Evolutionary conservation across 2,329 filamentous ascomycete genomes (phyloP).

Genomic region (Aspergillus fructus): DNA sequence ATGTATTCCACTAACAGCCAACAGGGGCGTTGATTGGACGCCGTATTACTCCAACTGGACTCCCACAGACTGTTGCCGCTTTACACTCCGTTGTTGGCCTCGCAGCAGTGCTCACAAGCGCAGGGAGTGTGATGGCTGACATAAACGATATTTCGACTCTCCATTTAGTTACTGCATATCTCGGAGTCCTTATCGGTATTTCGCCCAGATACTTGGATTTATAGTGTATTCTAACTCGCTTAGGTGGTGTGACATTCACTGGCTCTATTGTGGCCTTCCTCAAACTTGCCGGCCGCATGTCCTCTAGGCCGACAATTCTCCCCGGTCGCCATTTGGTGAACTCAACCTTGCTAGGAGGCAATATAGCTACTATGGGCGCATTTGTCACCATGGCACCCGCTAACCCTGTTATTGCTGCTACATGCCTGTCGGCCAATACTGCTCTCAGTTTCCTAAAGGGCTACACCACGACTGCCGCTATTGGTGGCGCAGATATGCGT

Average conservation of each 20-base stretch:
- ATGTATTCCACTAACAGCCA: constrained; percentile 3
- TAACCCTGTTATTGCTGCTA: constrained; percentile 74
- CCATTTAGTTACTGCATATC: constrained; percentile 81
- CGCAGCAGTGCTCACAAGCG: constrained; percentile 82
- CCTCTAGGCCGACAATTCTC: constrained; percentile 70
- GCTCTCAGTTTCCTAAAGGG: constrained; percentile 80
- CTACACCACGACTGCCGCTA: constrained; percentile 82
- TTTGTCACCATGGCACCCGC: constrained; percentile 81
- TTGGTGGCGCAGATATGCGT: constrained; percentile 92
- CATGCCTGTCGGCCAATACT: constrained; percentile 73
- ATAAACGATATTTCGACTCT: constrained; percentile 70
- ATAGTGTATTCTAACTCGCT: constrained; percentile 3
- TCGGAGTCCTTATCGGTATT: constrained; percentile 75
- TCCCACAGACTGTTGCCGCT: constrained; percentile 86
- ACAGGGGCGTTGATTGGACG: constrained; percentile 73
- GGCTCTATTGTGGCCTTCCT: constrained; percentile 87
- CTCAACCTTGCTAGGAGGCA: constrained; percentile 69
- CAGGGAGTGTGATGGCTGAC: constrained; percentile 78
- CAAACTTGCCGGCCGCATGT: constrained; percentile 81
- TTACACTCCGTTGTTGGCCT: constrained; percentile 88
- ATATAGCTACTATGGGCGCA: constrained; percentile 78
- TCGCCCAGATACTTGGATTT: background rate
- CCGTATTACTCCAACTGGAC: constrained; percentile 81
- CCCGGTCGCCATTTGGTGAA: constrained; percentile 77
- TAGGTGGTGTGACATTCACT: constrained; percentile 78